Evolutionary conservation across 2,329 filamentous ascomycete species (phyloP).

Genomic region (Mariannaea sp.): DNA sequence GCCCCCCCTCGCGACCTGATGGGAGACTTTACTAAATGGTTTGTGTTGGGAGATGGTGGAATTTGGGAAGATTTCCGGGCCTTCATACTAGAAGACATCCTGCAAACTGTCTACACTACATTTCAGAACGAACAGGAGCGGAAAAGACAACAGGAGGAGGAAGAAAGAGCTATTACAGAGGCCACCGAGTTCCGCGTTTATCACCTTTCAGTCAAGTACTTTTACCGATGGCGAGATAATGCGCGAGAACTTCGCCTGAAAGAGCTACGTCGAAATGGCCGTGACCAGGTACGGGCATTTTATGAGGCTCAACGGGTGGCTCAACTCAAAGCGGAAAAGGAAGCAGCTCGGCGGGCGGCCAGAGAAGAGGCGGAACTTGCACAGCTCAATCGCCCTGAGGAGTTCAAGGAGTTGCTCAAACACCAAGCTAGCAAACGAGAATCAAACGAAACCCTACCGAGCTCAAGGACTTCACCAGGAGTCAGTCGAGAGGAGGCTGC

Average conservation of each 20-base stretch:
- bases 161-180: slow-evolving; percentile 51
- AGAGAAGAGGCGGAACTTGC: slow-evolving; percentile 35
- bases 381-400: slow-evolving; percentile 41
- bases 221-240: slow-evolving; percentile 59
- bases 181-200: slow-evolving; percentile 55
- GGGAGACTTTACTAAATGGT: slow-evolving; percentile 58
- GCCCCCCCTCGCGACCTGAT: slow-evolving; percentile 48
- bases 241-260: slow-evolving; percentile 55
- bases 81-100: slow-evolving; percentile 51
- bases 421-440: slow-evolving; percentile 39
- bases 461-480: slow-evolving; percentile 49
- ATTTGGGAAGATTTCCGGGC: slow-evolving; percentile 57
- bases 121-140: slow-evolving; percentile 49
- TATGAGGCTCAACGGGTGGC: slow-evolving; percentile 46
- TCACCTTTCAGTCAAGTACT: slow-evolving; percentile 58
- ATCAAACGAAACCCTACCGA: slow-evolving; percentile 47
- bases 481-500: slow-evolving; percentile 45
- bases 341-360: slow-evolving; percentile 38
- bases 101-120: slow-evolving; percentile 48
- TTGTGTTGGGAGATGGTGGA: slow-evolving; percentile 58
- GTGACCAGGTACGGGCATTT: slow-evolving; percentile 56
- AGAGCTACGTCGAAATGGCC: slow-evolving; percentile 56
- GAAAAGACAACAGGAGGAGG: slow-evolving; percentile 52
- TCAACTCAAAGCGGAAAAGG: slow-evolving; percentile 42
- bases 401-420: slow-evolving; percentile 43